Evolutionary conservation across 2,329 filamentous ascomycete species (phyloP).

Genomic region (Alternaria sp.): DNA sequence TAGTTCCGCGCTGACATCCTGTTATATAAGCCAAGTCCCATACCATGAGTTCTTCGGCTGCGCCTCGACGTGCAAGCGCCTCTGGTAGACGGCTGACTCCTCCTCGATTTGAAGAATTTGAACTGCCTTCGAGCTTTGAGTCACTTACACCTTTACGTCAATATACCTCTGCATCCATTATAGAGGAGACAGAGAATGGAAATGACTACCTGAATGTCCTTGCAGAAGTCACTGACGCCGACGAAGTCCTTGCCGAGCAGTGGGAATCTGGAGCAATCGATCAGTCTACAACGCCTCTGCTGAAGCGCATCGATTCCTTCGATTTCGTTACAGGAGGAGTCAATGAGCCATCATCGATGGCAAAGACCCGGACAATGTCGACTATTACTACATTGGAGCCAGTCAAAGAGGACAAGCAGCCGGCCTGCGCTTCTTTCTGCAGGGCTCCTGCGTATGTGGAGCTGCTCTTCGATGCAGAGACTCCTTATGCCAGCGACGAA

Average conservation of each 20-base stretch:
- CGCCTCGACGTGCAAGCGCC: background rate
- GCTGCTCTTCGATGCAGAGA: conserved; percentile 6
- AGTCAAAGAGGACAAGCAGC: background rate
- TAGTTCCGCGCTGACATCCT: background rate
- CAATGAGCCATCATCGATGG: background rate
- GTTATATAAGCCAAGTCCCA: background rate
- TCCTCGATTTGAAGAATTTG: background rate
- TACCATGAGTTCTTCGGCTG: background rate
- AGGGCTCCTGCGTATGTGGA: background rate
- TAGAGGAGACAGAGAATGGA: background rate
- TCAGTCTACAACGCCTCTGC: background rate
- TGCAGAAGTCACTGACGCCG: background rate
- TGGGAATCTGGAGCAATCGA: background rate
- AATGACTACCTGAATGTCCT: background rate
- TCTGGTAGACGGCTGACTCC: background rate
- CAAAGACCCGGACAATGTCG: background rate
- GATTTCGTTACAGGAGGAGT: background rate
- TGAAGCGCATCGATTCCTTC: background rate
- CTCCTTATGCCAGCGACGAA: background rate
- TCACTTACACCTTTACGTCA: background rate
- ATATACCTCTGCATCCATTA: background rate
- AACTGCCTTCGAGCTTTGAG: background rate
- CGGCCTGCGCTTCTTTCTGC: background rate
- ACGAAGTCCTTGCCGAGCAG: background rate
- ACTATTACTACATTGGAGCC: background rate